Evolutionary conservation across 352 stramenopile species (phyloP).

Genomic region (Pythium vanterpoolii): DNA sequence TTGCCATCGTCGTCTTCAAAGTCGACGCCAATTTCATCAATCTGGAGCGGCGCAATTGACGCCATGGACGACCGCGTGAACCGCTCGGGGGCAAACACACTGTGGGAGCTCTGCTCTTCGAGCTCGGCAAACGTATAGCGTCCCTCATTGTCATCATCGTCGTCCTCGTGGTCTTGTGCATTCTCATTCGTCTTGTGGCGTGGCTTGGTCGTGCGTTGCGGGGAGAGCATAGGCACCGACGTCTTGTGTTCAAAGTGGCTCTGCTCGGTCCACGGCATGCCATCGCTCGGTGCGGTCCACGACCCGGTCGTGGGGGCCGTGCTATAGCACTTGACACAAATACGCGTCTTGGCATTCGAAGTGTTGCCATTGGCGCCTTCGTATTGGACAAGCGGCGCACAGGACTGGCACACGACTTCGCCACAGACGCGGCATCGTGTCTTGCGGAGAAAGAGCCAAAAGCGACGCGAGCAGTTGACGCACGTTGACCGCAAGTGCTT

Average conservation of each 20-base stretch:
- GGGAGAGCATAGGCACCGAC: slow-evolving; percentile 9
- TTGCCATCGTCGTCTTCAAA: slow-evolving; percentile 1
- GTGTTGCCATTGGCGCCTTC: slow-evolving; percentile 24
- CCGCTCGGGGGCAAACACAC: slow-evolving; percentile 24
- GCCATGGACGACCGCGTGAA: slow-evolving; percentile 23
- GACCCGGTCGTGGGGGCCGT: slow-evolving; percentile 22
- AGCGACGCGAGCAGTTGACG: slow-evolving; percentile 58
- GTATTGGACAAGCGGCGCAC: slow-evolving; percentile 54
- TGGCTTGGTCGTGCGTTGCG: slow-evolving; percentile 6
- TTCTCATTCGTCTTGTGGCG: slow-evolving; percentile 6
- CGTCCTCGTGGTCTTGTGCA: not conserved
- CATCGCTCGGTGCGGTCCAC: slow-evolving; percentile 14
- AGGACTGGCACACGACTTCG: slow-evolving; percentile 72
- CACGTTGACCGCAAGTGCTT: slow-evolving; percentile 57
- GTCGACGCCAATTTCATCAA: slow-evolving; percentile 19
- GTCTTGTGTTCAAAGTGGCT: slow-evolving; percentile 17
- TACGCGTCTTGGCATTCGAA: slow-evolving; percentile 42
- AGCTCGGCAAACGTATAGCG: slow-evolving; percentile 25
- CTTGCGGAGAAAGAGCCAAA: slow-evolving; percentile 71
- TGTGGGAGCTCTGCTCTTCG: slow-evolving; percentile 26
- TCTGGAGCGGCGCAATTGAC: slow-evolving; percentile 15
- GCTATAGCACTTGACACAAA: slow-evolving; percentile 56
- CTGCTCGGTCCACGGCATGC: slow-evolving; percentile 22
- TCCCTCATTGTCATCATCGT: slow-evolving; percentile 14
- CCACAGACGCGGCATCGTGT: slow-evolving; percentile 69